Evolutionary conservation across 192 early-diverging fungal species (phyloP).

Genomic region (Cladochytrium replicatum): DNA sequence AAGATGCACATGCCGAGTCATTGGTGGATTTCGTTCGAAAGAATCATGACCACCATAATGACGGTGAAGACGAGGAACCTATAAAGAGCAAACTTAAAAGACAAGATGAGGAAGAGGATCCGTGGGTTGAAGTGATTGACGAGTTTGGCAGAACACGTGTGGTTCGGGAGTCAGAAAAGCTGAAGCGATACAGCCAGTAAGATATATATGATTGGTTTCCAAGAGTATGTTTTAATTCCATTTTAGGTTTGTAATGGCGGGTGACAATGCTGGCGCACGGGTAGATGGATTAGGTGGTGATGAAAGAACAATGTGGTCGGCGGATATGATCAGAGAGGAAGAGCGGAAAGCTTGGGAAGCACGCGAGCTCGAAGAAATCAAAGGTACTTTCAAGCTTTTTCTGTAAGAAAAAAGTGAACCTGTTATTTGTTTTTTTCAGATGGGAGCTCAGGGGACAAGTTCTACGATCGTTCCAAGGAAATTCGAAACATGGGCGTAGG

Average conservation of each 20-base stretch:
- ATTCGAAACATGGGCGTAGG: constrained; percentile 56
- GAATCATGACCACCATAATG: constrained; percentile 7
- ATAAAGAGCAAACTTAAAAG: constrained; percentile 8
- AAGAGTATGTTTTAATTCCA: not conserved
- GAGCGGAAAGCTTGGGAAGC: constrained; percentile 8
- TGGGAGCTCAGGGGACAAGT: constrained; percentile 1
- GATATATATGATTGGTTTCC: not conserved
- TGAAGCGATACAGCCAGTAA: constrained; percentile 13
- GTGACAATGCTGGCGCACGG: not conserved
- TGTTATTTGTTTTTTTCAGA: not conserved
- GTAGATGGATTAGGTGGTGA: not conserved
- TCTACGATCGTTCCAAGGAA: constrained; percentile 42
- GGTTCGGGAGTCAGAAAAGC: constrained; percentile 33
- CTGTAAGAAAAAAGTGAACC: not conserved
- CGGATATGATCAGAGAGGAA: not conserved
- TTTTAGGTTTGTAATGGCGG: not conserved
- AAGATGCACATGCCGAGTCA: constrained; percentile 28
- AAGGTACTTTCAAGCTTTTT: not conserved
- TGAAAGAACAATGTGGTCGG: not conserved
- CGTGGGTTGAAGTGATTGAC: constrained; percentile 64
- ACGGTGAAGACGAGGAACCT: constrained; percentile 5
- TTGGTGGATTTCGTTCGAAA: constrained; percentile 55
- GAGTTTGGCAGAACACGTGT: constrained; percentile 64
- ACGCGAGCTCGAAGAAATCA: not conserved
- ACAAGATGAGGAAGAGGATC: constrained; percentile 42